Evolutionary conservation across 495 filamentous ascomycete genomes (phyloP), one percentile per base, ranked within the genome.

Genomic region (Letharia lupina): DNA sequence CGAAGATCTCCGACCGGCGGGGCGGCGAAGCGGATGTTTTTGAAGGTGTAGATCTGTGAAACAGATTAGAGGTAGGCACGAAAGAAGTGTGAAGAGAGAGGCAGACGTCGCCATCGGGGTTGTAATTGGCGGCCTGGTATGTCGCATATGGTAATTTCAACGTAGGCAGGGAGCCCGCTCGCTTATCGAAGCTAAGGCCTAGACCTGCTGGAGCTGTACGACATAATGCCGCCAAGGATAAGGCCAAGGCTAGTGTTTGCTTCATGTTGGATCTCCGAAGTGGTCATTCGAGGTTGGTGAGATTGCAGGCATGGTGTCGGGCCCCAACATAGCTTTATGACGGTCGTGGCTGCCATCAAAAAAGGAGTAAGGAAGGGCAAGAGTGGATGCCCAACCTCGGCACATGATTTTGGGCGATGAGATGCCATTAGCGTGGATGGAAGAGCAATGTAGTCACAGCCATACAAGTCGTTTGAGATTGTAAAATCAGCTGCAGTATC

Each of bases 11-110:
- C 83, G 4, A 81, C 77, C 0, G 84, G 83, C 16, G 80, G 78
- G 2, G 82, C 80, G 12, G 81, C 84, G 71, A 80, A 87, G 2
- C 84, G 78, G 65, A 86, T 84, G 63, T 86, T 86, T 56, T 76
- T 79, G 71, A 84, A 84, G 20, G 72, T 75, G 45, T 83, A 84
- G 39, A 66, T 69, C 71, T 71, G 50, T 7, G 42, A 20, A 16
- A 61, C 16, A 18, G 44, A 42, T 66, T 12, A 65, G 28, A 33
- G 20, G 18, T 20, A 8, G 2, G 20, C 18, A 13, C 5, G 4
- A 35, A 42, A 58, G 31, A 54, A 59, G 40, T 2, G 13, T 50
- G 4, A 10, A 12, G 28, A 15, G 6, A 48, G 9, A 10, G 7
- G 65, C 70, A 57, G 54, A 77, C 76, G 65, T 76, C 74, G 45